Evolutionary conservation across 2,329 filamentous ascomycete species (phyloP).

Genomic region (Gnomoniopsis sp.): DNA sequence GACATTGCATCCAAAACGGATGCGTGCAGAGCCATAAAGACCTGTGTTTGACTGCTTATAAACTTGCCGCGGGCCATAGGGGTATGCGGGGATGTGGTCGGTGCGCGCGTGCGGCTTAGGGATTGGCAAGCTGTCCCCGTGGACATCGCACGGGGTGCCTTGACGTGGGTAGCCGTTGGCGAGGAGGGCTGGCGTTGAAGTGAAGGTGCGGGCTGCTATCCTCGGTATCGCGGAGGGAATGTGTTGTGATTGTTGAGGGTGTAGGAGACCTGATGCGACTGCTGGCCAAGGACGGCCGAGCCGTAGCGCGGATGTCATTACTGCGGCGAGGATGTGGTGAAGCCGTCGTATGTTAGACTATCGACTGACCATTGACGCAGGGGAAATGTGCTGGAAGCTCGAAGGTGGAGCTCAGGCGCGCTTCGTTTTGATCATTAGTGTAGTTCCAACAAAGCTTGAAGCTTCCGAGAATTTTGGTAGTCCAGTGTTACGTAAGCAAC

Average conservation of each 20-base stretch:
- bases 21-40: conserved; percentile 66
- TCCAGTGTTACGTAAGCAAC: conserved; percentile 12
- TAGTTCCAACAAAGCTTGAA: not conserved
- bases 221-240: not conserved
- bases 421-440: not conserved
- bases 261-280: not conserved
- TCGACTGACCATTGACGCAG: not conserved
- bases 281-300: conserved; percentile 9
- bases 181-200: conserved; percentile 31
- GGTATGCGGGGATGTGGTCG: conserved; percentile 59
- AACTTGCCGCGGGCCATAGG: conserved; percentile 64
- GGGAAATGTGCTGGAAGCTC: not conserved
- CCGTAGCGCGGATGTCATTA: conserved; percentile 14
- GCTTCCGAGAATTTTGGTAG: no score
- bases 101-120: conserved; percentile 40
- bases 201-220: conserved; percentile 26
- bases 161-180: conserved; percentile 20
- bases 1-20: conserved; percentile 78
- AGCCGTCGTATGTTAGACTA: not conserved
- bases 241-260: not conserved
- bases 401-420: not conserved
- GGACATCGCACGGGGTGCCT: conserved; percentile 12
- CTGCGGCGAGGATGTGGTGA: not conserved
- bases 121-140: conserved; percentile 32
- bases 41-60: conserved; percentile 81